Conservation (phyloP, 768 basidiomycete species). For the Lactarius sp. region DNA sequence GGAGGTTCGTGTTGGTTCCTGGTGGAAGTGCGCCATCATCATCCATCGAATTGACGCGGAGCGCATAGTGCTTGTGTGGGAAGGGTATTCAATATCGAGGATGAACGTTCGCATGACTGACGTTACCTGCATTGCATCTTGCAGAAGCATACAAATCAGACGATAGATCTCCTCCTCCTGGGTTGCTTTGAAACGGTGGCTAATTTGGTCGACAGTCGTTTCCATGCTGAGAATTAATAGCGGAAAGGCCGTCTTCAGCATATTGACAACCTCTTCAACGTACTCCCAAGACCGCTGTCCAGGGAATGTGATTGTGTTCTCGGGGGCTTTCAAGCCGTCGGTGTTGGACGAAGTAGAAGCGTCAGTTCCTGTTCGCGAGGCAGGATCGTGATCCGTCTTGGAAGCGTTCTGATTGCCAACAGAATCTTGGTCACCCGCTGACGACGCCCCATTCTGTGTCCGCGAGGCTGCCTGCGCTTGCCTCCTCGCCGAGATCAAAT, state of each 20-base stretch:
- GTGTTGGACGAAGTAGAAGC: constrained; percentile 12
- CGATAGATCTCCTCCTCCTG: constrained; percentile 95
- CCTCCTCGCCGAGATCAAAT: constrained; percentile 47
- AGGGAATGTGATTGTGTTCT: constrained; percentile 30
- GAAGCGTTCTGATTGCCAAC: constrained; percentile 10
- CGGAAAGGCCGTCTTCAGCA: constrained; percentile 94
- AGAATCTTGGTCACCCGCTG: constrained; percentile 15
- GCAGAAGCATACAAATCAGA: constrained; percentile 78
- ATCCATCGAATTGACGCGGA: constrained; percentile 58
- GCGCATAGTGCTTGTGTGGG: constrained; percentile 53
- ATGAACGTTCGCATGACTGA: background rate
- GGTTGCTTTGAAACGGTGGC: constrained; percentile 79
- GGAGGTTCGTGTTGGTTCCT: constrained; percentile 51
- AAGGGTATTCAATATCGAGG: background rate
- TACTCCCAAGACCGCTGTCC: constrained; percentile 79
- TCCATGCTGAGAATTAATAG: constrained; percentile 93
- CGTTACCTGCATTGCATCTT: constrained; percentile 77
- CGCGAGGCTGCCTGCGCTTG: constrained; percentile 38
- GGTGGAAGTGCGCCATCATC: constrained; percentile 62
- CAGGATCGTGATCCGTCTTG: constrained; percentile 12
- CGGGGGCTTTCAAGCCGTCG: constrained; percentile 26
- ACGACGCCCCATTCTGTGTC: constrained; percentile 22
- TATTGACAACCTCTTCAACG: constrained; percentile 89
- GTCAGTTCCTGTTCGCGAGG: constrained; percentile 12
- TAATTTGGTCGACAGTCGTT: constrained; percentile 94